Base-by-base conservation (phyloP, 345 rosid genomes). In the Toxicodendron radicans region DNA sequence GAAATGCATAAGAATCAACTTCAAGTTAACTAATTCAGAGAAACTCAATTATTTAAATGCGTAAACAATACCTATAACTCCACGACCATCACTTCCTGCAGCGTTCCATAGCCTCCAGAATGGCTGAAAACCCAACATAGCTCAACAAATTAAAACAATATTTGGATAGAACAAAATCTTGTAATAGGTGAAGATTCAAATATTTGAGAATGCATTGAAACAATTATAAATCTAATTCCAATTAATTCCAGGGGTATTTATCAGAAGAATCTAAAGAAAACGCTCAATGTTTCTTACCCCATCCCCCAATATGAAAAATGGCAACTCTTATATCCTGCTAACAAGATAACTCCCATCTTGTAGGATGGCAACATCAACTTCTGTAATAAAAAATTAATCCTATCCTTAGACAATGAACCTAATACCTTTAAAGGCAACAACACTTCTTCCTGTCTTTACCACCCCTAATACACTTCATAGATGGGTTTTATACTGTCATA, bases 81-180 rank as follows among this genome's bases (percentile, higher is more conserved):
- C 98, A 73, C 98, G 97, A 45, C 98, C 98, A 80, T 85, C 91
- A 87, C 97, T 90, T 65, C 93, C 97, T 9, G 97, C 20, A 66
- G 98, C 83, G 84, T 91, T 91, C 97, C 98, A 94, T 61, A 94
- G 87, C 90, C 97, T 94, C 98, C 98, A 94, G 81, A 94, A 94
- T 60, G 97, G 98, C 98, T 94, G 85, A 73, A 70, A 78, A 76
- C 41, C 57, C 62, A 76, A 48, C 23, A 45, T 32, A 24, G 24
- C 11, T 68, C 64, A 38, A 38, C 65, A 14, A 45, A 41, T 54
- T 64, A 79, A 23, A 32, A 46, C 12, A 16, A 23, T 1, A 35
- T 48, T 73, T 14, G 35, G 11, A 7, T 18, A 45, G 18, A 63
- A 21, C 35, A 45, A 16, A 63, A 13, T 49, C 13, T 9, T 33